These are phyloP conservation scores for Brassica cretica DNA, from an alignment of 345 rosid genomes.

Conservation along the genomic window DNA sequence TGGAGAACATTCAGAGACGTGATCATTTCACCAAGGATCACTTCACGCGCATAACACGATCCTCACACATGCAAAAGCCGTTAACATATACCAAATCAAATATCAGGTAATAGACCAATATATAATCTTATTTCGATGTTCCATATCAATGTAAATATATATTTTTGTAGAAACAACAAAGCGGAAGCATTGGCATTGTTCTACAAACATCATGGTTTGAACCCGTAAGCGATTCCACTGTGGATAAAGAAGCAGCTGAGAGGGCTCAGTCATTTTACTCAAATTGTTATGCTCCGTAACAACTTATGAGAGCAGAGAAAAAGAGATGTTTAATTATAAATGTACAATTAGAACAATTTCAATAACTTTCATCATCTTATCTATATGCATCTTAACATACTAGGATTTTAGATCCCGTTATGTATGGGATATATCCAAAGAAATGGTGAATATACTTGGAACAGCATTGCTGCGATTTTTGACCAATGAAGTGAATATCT, in stretches of 20 bases:
- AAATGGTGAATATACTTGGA: slow-evolving; percentile 55
- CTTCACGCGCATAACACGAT: slow-evolving; percentile 48
- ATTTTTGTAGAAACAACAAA: slow-evolving; percentile 46
- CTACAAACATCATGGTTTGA: slow-evolving; percentile 60
- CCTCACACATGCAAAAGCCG: slow-evolving; percentile 58
- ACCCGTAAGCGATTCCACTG: slow-evolving; percentile 52
- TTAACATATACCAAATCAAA: slow-evolving; percentile 47
- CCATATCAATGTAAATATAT: neutral
- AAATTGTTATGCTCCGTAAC: slow-evolving; percentile 48
- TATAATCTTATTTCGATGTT: too few relatives aligned
- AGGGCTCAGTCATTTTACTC: slow-evolving; percentile 27
- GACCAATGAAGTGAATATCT: slow-evolving; percentile 39
- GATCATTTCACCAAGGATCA: too few relatives aligned
- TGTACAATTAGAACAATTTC: neutral
- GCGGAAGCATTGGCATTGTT: slow-evolving; percentile 61
- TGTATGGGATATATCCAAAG: slow-evolving; percentile 58
- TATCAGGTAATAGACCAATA: slow-evolving; percentile 50
- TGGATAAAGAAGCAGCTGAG: slow-evolving; percentile 55
- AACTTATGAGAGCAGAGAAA: neutral
- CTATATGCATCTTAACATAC: neutral
- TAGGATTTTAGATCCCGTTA: slow-evolving; percentile 68
- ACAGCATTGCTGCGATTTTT: slow-evolving; percentile 52
- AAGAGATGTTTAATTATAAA: neutral
- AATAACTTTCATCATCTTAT: too few relatives aligned
- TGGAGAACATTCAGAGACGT: too few relatives aligned